Evolutionary conservation across 768 basidiomycete genomes (phyloP).

Genomic region (Lanmaoa pseudosensibilis): DNA sequence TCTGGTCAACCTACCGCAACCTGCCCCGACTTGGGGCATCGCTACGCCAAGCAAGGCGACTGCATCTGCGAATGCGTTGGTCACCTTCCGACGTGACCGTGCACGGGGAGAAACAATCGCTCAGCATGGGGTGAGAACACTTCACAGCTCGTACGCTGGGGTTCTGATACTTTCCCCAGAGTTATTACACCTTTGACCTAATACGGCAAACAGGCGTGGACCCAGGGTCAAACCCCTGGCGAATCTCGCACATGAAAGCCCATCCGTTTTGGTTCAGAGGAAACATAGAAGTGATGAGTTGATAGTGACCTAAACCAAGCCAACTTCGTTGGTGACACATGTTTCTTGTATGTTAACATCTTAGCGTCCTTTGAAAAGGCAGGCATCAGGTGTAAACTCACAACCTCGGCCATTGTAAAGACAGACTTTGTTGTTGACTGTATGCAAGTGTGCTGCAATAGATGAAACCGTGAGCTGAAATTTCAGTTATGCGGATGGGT

Average conservation of each 20-base stretch:
- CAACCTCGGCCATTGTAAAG: not conserved
- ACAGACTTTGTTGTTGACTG: not conserved
- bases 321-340: not conserved
- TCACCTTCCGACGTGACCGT: constrained; percentile 26
- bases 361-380: not conserved
- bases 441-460: not conserved
- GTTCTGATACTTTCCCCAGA: constrained; percentile 3
- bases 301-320: constrained; percentile 1
- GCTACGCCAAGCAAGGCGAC: constrained; percentile 19
- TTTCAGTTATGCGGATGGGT: not conserved
- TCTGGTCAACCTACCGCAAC: constrained; percentile 30
- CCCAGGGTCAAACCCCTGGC: constrained; percentile 23
- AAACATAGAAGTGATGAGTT: constrained; percentile 26
- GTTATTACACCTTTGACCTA: constrained; percentile 29
- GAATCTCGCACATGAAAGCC: constrained; percentile 26
- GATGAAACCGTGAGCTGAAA: not conserved
- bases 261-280: constrained; percentile 32
- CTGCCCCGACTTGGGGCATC: constrained; percentile 21
- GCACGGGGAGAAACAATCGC: constrained; percentile 22
- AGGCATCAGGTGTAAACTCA: not conserved
- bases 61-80: constrained; percentile 26
- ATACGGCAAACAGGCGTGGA: constrained; percentile 15
- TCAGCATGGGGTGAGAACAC: constrained; percentile 25
- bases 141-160: not conserved
- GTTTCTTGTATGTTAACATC: not conserved